Evolutionary conservation across 1,139 yeast species (phyloP), one percentile per base, ranked within the genome.

Genomic region (Pichia sp.): DNA sequence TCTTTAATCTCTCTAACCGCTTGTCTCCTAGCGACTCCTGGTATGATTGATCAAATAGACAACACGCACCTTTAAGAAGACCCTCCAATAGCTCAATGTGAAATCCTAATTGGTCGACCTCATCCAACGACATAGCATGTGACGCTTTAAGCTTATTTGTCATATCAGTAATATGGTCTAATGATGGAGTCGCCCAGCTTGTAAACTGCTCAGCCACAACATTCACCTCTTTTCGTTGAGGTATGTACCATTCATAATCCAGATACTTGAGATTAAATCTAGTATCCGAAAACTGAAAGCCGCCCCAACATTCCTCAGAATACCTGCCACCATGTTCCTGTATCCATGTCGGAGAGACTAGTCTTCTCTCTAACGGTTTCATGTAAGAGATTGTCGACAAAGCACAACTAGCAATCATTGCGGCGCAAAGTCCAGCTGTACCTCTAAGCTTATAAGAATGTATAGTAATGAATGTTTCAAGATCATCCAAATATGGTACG

Each of bases 41-140:
- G 32, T 56, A 69, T 27, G 64, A 66, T 0, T 95, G 88, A 53
- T 87, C 96, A 49, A 85, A 73, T 32, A 88, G 60, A 36, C 73
- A 67, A 17, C 95, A 72, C n/a, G 77, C 66, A 18, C 96, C 96
- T 35, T 94, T 77, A 3, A 82, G 71, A 73, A 31, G 77, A 59
- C 45, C 52, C 32, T 53, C 57, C 22, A 57, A 30, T 15, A 47
- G 21, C 18, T 45, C 48, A 8, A 56, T 34, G 30, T 51, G 49
- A 18, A 42, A 47, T 5, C 46, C 38, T 10, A 56, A 25, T 18
- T 42, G 42, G 37, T 58, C 62, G 1, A 51, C 30, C 3, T 44
- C 42, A 7, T 46, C 54, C 7, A 57, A 40, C 0, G 49, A 32
- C 1, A 59, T 41, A 9, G 50, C 47, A 10, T 40, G 40, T 3